Base-by-base conservation (phyloP, 495 filamentous ascomycete genomes). In the Hypoxylon fuscum region DNA sequence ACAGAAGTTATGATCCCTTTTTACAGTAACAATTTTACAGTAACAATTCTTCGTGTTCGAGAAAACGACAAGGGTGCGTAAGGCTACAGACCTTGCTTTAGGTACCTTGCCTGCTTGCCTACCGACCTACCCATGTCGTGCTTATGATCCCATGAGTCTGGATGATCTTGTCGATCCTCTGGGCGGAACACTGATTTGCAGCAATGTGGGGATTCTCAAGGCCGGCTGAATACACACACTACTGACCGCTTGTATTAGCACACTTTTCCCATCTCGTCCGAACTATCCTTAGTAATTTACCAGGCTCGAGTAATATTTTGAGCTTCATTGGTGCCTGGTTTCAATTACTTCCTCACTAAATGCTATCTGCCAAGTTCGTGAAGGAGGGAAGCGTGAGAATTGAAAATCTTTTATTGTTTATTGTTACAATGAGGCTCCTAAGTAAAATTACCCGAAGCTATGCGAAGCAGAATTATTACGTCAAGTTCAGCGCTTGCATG, bases 131-230 rank as follows among this genome's bases (percentile, higher is more conserved):
- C 50, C 51, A 55, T 60, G 61, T 58, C 48, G 45, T 69, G 62
- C 50, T 40, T 55, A 57, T 64, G 60, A 72, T 67, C 69, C 69
- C 69, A 67, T 59, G 40, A 50, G 62, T 62, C 35, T 69, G 59
- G 66, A 54, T 35, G 63, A 68, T 68, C 66, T 65, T 54, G 56
- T 31, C 59, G 63, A 68, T 72, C 69, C 42, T 62, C 40, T 50
- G n/a, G 29, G 53, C 48, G 59, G 20, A 51, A 55, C 55, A 52
- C 25, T 31, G 9, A 40, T 4, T 31, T 37, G 47, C 38, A 31
- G 49, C 7, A 41, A 59, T 61, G 66, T 69, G 69, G 60, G 55
- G 69, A 65, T 43, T n/a, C n/a, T n/a, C 44, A 62, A 62, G 49
- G 23, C 55, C 22, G 45, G 62, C 41, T 49, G n/a, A 56, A 40